Percentiles rank a stretch among this genome's conserved stretches.
These are phyloP conservation scores for Fragaria vesca DNA, from an alignment of 306 rosid genomes.

Conservation along the genomic window DNA sequence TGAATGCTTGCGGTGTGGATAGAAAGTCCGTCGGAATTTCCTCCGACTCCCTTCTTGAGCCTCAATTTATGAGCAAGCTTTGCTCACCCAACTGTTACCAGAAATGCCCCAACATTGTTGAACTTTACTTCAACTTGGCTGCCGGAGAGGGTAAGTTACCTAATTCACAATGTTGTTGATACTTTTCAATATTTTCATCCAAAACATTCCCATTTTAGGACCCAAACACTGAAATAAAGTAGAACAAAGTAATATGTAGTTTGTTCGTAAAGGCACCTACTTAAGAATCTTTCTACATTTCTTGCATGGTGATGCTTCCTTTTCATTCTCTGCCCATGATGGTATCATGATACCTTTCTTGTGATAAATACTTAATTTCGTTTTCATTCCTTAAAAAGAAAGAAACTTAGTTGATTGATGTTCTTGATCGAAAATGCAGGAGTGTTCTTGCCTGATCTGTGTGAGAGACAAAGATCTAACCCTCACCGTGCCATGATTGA, in stretches of 20 bases:
- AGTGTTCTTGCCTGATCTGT: slow-evolving; percentile 64
- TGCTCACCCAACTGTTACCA: slow-evolving; percentile 68
- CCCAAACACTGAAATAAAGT: neutral
- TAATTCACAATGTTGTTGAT: neutral
- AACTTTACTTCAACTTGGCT: slow-evolving; percentile 75
- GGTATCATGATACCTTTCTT: slow-evolving; percentile 12
- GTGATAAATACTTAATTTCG: neutral
- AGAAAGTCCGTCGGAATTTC: slow-evolving; percentile 71
- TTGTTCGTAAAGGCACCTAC: neutral
- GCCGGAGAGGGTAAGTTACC: slow-evolving; percentile 62
- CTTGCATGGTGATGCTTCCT: slow-evolving; percentile 9
- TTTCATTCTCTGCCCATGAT: slow-evolving; percentile 17
- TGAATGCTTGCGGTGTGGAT: slow-evolving; percentile 70
- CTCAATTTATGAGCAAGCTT: slow-evolving; percentile 62
- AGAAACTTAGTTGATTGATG: neutral
- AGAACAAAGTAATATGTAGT: neutral
- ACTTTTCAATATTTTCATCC: neutral
- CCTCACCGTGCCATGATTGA: slow-evolving; percentile 66
- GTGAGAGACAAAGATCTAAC: slow-evolving; percentile 49
- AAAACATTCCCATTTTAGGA: neutral
- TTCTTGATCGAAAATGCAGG: slow-evolving; percentile 37
- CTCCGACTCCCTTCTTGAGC: slow-evolving; percentile 75
- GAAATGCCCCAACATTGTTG: slow-evolving; percentile 69
- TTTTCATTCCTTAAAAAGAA: slow-evolving; percentile 10
- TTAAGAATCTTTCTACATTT: neutral